Conservation (phyloP, 495 filamentous ascomycete species). For the Podospora pseudocomata region DNA sequence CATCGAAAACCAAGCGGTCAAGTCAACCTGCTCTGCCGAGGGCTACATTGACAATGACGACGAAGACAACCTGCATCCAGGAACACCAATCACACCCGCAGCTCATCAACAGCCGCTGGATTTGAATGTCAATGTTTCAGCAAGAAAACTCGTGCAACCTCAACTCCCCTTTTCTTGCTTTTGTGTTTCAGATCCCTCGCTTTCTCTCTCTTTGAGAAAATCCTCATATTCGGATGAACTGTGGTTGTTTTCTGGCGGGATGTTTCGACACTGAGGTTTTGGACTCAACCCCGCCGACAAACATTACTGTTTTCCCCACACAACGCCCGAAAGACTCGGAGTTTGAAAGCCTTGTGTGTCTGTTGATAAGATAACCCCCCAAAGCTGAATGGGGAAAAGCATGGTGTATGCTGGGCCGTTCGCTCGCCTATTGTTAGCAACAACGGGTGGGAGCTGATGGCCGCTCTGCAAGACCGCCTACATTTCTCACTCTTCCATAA, state of each 20-base stretch:
- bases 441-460: neutral
- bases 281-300: neutral
- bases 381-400: neutral
- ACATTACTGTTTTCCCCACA: neutral
- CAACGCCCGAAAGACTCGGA: neutral
- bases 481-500: neutral
- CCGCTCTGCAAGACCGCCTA: neutral
- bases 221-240: neutral
- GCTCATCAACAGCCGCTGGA: neutral
- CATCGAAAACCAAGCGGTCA: neutral
- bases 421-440: neutral
- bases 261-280: neutral
- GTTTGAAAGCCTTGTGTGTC: neutral
- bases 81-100: constrained; percentile 20
- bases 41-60: neutral
- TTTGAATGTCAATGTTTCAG: neutral
- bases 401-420: neutral
- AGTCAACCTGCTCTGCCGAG: neutral
- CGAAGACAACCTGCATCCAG: neutral
- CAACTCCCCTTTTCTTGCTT: neutral
- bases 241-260: neutral
- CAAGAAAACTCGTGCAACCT: neutral
- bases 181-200: neutral
- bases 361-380: neutral
- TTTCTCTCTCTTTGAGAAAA: neutral